A percentile compares a stretch with the other conserved stretches of the same genome.
Evolutionary conservation across 2,329 filamentous ascomycete species (phyloP).

Genomic region (Myriosclerotinia curreyana): DNA sequence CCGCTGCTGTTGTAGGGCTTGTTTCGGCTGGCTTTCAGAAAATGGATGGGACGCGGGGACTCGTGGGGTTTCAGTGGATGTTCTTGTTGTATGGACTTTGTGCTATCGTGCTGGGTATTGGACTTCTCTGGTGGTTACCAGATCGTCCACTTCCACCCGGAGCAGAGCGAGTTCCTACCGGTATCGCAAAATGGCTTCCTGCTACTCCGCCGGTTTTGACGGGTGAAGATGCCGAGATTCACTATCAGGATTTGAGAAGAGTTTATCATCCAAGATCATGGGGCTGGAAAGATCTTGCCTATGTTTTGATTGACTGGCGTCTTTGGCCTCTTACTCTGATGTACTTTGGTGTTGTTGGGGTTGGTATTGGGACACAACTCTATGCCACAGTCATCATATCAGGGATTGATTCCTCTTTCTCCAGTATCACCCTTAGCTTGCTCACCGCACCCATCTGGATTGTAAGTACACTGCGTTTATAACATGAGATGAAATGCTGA

Average conservation of each 20-base stretch:
- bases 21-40: slow-evolving; percentile 89
- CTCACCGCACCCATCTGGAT: slow-evolving; percentile 92
- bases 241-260: slow-evolving; percentile 77
- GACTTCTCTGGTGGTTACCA: slow-evolving; percentile 85
- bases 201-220: slow-evolving; percentile 65
- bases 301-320: slow-evolving; percentile 79
- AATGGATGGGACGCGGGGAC: slow-evolving; percentile 74
- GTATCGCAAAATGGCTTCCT: slow-evolving; percentile 65
- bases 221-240: slow-evolving; percentile 74
- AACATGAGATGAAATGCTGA: slow-evolving; percentile 1
- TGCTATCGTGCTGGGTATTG: slow-evolving; percentile 67
- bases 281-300: slow-evolving; percentile 66
- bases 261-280: slow-evolving; percentile 76
- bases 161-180: slow-evolving; percentile 45
- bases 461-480: slow-evolving; percentile 48
- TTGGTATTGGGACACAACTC: slow-evolving; percentile 84
- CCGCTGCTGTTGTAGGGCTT: slow-evolving; percentile 82
- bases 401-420: slow-evolving; percentile 70
- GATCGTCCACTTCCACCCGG: slow-evolving; percentile 76
- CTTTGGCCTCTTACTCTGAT: slow-evolving; percentile 83
- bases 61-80: slow-evolving; percentile 90
- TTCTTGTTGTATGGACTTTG: slow-evolving; percentile 82
- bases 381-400: slow-evolving; percentile 86
- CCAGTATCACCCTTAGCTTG: slow-evolving; percentile 71
- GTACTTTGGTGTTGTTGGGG: slow-evolving; percentile 94